Base-by-base conservation (phyloP, 768 basidiomycete species). In the Rhodocollybia butyracea region DNA sequence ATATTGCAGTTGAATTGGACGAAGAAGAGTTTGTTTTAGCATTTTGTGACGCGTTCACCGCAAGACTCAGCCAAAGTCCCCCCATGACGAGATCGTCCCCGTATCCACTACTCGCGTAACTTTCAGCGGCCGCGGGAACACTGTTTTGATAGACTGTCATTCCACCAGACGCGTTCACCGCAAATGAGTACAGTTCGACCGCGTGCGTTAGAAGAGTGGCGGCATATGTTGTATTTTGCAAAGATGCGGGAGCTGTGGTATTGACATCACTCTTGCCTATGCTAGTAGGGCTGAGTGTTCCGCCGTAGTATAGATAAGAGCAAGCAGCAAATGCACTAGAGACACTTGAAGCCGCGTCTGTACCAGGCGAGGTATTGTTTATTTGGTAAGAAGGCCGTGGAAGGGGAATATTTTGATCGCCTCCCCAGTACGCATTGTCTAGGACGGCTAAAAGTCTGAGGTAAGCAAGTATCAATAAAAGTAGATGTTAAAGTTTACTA, bases 251-350 rank as follows among this genome's bases (percentile, higher is more conserved):
- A 1, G 82, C 68, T 1, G 83, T 75, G 57, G 78, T 81, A 4
- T 78, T 71, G 26, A 36, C 42, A 27, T 40, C 42, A 17, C 48
- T 50, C 48, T 50, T 50, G 34, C 48, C 48, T 31, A 50, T 50
- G n/a, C 31, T 50, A 17, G 51, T 43, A 32, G 75, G 74, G 41
- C 79, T 77, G 63, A 91, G 81, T 32, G 76, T 63, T 57, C 74
- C 77, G 61, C 78, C 78, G 57, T 83, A 77, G 63, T 97, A 98
- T 27, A 98, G 78, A 56, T 83, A 80, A 2, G 94, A 88, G 62
- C 91, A 93, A 0, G 94, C 82, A 12, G 94, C 81, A 65, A 97
- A 94, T 15, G 95, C 94, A 2, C 91, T 88, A 2, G 94, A 84
- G 5, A 89, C 82, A 42, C 83, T 80, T 0, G 94, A 91, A 11